Base-by-base conservation (phyloP, 2,329 filamentous ascomycete genomes). In the Scopulariopsis brevicaulis region DNA sequence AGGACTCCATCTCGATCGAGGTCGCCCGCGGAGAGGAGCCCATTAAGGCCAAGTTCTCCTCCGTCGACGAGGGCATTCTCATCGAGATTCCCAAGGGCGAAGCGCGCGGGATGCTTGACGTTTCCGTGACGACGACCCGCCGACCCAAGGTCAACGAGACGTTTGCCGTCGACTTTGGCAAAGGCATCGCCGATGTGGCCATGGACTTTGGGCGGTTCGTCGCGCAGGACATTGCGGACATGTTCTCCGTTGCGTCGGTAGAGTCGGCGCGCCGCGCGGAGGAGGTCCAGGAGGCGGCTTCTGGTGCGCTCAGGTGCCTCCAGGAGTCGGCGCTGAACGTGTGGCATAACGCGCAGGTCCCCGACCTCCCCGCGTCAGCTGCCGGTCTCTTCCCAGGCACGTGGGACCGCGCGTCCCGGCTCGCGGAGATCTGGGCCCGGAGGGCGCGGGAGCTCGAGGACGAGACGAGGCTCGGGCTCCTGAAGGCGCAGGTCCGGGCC, bases 101-200 rank as follows among this genome's bases (percentile, higher is more conserved):
- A 60, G 79, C 81, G 6, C 70, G 82, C 60, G 84, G 83, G 35
- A 67, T 81, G 43, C 68, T 86, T 55, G 80, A 80, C 57, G 73
- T 87, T 52, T 77, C 78, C 2, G 75, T 87, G 40, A 73, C 78
- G 58, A 83, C 83, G 1, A 81, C 75, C 15, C 80, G 76, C 58
- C 80, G 79, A 60, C 84, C 84, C 25, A 80, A 77, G 66, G 74
- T 85, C 61, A 81, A 81, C 64, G 82, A 85, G 69, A 79, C 78
- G 0, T 81, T 85, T 66, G 75, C 77, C 46, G 70, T 86, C 34
- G 78, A 84, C 65, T 83, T 86, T 67, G 80, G 81, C 53, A 77
- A 71, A 65, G 71, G 74, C 24, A 67, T 74, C 18, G 66, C 80
- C 50, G 71, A 70, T 14, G 73, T 75, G 46, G 74, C 72, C 15